Conservation (phyloP, 768 basidiomycete genomes). For the Lenzites betulinus region DNA sequence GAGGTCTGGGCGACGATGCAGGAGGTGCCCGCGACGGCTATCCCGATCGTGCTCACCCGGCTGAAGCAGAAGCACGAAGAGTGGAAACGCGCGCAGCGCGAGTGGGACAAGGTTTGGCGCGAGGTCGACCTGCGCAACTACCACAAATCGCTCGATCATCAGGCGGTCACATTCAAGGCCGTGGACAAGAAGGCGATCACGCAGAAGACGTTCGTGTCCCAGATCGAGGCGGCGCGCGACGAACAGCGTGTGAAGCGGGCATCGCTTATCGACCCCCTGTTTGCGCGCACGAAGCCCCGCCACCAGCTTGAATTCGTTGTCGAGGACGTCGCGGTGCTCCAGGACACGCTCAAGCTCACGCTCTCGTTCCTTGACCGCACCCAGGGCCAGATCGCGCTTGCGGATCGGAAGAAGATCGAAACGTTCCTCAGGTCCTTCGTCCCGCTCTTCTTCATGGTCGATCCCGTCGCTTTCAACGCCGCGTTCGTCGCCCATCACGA, state of each 20-base stretch:
- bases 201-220: conserved; percentile 73
- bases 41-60: conserved; percentile 86
- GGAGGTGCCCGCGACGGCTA: conserved; percentile 84
- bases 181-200: conserved; percentile 85
- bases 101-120: conserved; percentile 99
- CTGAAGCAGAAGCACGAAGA: conserved; percentile 97
- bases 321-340: conserved; percentile 73
- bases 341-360: conserved; percentile 86
- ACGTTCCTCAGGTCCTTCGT: conserved; percentile 61
- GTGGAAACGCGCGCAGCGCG: conserved; percentile 95
- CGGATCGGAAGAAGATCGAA: conserved; percentile 83
- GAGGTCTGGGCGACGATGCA: conserved; percentile 89
- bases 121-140: conserved; percentile 96
- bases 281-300: conserved; percentile 61
- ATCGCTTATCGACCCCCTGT: conserved; percentile 51
- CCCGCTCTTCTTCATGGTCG: conserved; percentile 50
- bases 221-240: conserved; percentile 83
- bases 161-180: conserved; percentile 87
- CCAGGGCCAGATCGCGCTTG: conserved; percentile 66
- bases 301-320: conserved; percentile 83
- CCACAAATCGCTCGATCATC: conserved; percentile 90
- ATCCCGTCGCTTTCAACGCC: conserved; percentile 68
- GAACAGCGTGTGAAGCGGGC: conserved; percentile 77
- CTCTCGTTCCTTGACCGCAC: conserved; percentile 92
- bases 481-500: conserved; percentile 65